Percentiles rank a stretch among this genome's conserved stretches.
Evolutionary conservation across 2,329 filamentous ascomycete genomes (phyloP).

Genomic region (Chaetothyriales sp.): DNA sequence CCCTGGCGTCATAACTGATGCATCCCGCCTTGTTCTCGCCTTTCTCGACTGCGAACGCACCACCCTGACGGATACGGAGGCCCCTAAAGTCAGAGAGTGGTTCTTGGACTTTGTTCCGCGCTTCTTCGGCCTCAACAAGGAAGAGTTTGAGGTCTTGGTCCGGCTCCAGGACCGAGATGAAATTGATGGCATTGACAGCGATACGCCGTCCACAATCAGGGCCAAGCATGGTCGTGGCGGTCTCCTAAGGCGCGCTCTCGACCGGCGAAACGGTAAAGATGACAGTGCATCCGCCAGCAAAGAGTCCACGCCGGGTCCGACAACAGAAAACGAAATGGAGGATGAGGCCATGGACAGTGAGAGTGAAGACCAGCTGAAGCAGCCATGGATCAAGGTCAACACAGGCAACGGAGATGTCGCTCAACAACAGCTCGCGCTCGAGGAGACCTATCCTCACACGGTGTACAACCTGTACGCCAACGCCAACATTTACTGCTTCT

Average conservation of each 20-base stretch:
- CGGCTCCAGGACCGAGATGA: constrained; percentile 55
- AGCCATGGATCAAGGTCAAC: constrained; percentile 40
- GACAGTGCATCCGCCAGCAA: constrained; percentile 68
- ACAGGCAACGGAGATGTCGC: constrained; percentile 35
- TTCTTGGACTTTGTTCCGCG: constrained; percentile 60
- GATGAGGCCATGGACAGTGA: constrained; percentile 53
- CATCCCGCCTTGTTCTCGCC: constrained; percentile 32
- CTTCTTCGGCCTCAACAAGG: constrained; percentile 62
- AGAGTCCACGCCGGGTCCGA: constrained; percentile 55
- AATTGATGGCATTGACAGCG: constrained; percentile 46
- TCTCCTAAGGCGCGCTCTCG: constrained; percentile 71
- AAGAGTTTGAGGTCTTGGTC: constrained; percentile 43
- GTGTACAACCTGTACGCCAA: constrained; percentile 87
- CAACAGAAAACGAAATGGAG: constrained; percentile 25
- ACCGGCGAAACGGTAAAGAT: constrained; percentile 65
- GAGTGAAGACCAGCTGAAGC: constrained; percentile 21
- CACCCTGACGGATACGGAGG: constrained; percentile 39
- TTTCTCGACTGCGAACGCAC: constrained; percentile 37
- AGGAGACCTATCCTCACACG: constrained; percentile 65
- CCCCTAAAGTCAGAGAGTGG: constrained; percentile 58
- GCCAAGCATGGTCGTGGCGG: constrained; percentile 59
- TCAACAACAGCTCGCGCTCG: constrained; percentile 48
- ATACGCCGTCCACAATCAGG: constrained; percentile 47
- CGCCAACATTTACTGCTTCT: constrained; percentile 82
- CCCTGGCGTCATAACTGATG: constrained; percentile 46